Base-by-base conservation (phyloP, 164 flowering plant species). In the Annona squamosa region DNA sequence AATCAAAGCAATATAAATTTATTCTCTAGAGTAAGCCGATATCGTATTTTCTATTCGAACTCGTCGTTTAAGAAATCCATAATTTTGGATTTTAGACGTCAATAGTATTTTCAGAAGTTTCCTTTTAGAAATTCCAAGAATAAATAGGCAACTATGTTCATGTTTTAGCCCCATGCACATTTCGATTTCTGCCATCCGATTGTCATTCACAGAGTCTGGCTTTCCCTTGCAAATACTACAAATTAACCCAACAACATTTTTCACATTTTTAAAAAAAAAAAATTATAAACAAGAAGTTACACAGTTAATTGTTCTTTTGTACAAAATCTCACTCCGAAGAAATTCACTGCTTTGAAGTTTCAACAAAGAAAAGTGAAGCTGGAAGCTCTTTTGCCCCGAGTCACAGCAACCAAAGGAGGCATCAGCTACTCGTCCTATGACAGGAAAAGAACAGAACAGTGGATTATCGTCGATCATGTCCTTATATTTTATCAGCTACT, bases 391-490 rank as follows among this genome's bases (percentile, higher is more conserved):
- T 37, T 41, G 74, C 64, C 65, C 68, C 57, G 2, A 4, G 2
- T 26, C 17, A 68, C 18, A 57, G 47, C 61, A 18, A 13, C 13
- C 63, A 71, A 37, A 48, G 65, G 71, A 48, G 5, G 72, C 72
- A 6, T 82, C 82, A 82, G 72, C 77, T 72, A 73, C 78, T 71
- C 72, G 79, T 81, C 76, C 85, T 85, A 65, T 56, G 19, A 68
- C 59, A 73, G 70, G 9, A n/a, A 2, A 65, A 44, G 72, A 7
- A 67, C 4, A 17, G 46, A 37, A n/a, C 44, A 13, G 5, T 37
- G 68, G 45, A 65, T 42, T 65, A 65, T 2, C 63, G 4, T 57
- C 17, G 63, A 57, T n/a, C 13, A 16, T 12, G 12, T 57, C 4
- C 12, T 57, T 2, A 57, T 12, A 12, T n/a, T 12, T 3, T 16